These are phyloP conservation scores for Aspergillus sp. DNA, from an alignment of 2,329 filamentous ascomycete species.

Conservation along the genomic window DNA sequence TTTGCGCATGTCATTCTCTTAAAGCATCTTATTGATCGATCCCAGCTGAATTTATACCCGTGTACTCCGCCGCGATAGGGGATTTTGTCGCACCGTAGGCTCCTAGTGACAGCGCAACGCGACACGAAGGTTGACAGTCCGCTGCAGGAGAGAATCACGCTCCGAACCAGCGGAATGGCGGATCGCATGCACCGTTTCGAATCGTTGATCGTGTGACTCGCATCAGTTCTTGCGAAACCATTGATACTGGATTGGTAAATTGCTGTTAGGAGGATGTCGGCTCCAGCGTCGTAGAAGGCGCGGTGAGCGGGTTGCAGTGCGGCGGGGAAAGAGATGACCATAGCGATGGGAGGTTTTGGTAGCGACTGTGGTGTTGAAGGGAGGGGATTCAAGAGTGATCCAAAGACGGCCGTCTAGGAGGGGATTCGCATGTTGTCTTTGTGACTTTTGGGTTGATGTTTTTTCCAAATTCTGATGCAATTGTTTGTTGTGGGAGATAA, in stretches of 20 bases:
- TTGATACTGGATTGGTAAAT: slow-evolving; percentile 65
- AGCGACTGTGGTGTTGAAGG: slow-evolving; percentile 55
- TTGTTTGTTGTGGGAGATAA: not conserved
- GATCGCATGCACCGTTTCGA: slow-evolving; percentile 46
- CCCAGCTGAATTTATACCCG: slow-evolving; percentile 56
- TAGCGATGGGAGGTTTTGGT: slow-evolving; percentile 49
- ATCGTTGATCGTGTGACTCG: slow-evolving; percentile 44
- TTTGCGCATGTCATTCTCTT: slow-evolving; percentile 57
- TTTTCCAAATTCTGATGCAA: not conserved
- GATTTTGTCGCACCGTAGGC: slow-evolving; percentile 68
- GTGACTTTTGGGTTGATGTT: not conserved
- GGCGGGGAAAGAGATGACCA: slow-evolving; percentile 60
- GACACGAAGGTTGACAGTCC: not conserved
- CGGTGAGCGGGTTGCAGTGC: slow-evolving; percentile 57
- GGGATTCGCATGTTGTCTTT: slow-evolving; percentile 32
- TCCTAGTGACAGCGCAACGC: slow-evolving; percentile 59
- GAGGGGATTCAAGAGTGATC: slow-evolving; percentile 61
- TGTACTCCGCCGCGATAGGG: slow-evolving; percentile 64
- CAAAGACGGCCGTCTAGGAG: slow-evolving; percentile 68
- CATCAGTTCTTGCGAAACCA: slow-evolving; percentile 56
- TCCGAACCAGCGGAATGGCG: slow-evolving; percentile 37
- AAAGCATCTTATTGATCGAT: slow-evolving; percentile 49
- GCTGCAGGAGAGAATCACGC: slow-evolving; percentile 27
- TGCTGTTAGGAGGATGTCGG: slow-evolving; percentile 65
- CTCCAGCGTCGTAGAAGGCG: slow-evolving; percentile 57